These are phyloP conservation scores for Fusarium sp. DNA, from an alignment of 2,329 filamentous ascomycete species.

Conservation along the genomic window DNA sequence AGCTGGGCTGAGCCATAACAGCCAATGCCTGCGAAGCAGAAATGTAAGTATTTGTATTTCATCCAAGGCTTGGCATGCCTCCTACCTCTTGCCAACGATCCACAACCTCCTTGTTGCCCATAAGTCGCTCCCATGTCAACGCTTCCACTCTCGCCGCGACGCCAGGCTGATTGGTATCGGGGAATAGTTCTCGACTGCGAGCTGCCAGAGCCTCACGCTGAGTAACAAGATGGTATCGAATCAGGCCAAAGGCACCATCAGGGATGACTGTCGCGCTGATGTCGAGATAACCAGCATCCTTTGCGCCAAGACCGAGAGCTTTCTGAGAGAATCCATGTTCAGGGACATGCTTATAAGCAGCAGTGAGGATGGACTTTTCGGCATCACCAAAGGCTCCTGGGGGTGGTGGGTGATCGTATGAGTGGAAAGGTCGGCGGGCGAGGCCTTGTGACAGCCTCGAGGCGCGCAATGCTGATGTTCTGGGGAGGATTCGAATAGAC, in stretches of 20 bases:
- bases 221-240: constrained; percentile 81
- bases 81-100: constrained; percentile 88
- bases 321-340: constrained; percentile 84
- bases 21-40: constrained; percentile 78
- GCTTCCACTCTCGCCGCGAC: constrained; percentile 77
- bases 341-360: constrained; percentile 85
- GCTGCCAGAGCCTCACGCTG: constrained; percentile 73
- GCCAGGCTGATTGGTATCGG: constrained; percentile 57
- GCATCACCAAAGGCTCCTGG: constrained; percentile 74
- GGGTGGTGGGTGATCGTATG: constrained; percentile 75
- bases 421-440: constrained; percentile 72
- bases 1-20: constrained; percentile 87
- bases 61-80: constrained; percentile 23
- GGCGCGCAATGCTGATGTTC: constrained; percentile 30
- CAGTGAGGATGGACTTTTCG: constrained; percentile 84
- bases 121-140: constrained; percentile 82
- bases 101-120: constrained; percentile 80
- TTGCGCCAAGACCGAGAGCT: constrained; percentile 82
- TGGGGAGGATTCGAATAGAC: constrained; percentile 33
- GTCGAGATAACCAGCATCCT: constrained; percentile 88
- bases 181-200: constrained; percentile 59
- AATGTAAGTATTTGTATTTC: constrained; percentile 27
- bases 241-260: constrained; percentile 83
- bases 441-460: constrained; percentile 34
- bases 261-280: constrained; percentile 88